These are phyloP conservation scores for Verticillium nonalfalfae DNA, from an alignment of 2,329 filamentous ascomycete genomes.

Conservation along the genomic window DNA sequence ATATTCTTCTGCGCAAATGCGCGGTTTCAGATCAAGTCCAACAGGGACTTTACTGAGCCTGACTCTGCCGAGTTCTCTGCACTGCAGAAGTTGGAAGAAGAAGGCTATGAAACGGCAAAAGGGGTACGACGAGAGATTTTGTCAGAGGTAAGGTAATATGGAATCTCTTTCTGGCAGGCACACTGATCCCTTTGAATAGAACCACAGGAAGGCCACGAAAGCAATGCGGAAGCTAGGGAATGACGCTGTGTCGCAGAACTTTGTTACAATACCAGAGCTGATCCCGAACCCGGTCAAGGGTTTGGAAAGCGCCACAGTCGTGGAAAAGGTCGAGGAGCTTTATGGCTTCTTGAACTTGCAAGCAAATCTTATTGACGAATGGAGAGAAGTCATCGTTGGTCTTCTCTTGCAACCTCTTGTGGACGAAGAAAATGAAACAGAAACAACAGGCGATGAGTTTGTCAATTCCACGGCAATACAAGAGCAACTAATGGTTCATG, in stretches of 20 bases:
- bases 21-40: slow-evolving; percentile 75
- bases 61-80: slow-evolving; percentile 60
- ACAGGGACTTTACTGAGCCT: slow-evolving; percentile 55
- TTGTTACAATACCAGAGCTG: slow-evolving; percentile 56
- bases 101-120: slow-evolving; percentile 75
- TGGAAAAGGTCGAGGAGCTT: slow-evolving; percentile 61
- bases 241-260: slow-evolving; percentile 44
- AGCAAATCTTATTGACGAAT: slow-evolving; percentile 63
- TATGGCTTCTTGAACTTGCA: slow-evolving; percentile 65
- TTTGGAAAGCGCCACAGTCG: slow-evolving; percentile 63
- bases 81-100: slow-evolving; percentile 64
- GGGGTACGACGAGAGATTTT: slow-evolving; percentile 71
- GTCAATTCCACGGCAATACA: slow-evolving; percentile 81
- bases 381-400: slow-evolving; percentile 67
- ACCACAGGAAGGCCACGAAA: slow-evolving; percentile 48
- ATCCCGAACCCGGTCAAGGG: slow-evolving; percentile 50
- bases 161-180: background rate
- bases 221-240: slow-evolving; percentile 58
- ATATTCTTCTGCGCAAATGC: slow-evolving; percentile 81
- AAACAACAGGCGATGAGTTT: slow-evolving; percentile 85
- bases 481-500: slow-evolving; percentile 83
- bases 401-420: slow-evolving; percentile 70
- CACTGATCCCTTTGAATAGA: slow-evolving; percentile 11
- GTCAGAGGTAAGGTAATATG: slow-evolving; percentile 34
- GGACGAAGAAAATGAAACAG: slow-evolving; percentile 68